Conservation (phyloP, 208 protist species). For the Tritrichomonas musculus region DNA sequence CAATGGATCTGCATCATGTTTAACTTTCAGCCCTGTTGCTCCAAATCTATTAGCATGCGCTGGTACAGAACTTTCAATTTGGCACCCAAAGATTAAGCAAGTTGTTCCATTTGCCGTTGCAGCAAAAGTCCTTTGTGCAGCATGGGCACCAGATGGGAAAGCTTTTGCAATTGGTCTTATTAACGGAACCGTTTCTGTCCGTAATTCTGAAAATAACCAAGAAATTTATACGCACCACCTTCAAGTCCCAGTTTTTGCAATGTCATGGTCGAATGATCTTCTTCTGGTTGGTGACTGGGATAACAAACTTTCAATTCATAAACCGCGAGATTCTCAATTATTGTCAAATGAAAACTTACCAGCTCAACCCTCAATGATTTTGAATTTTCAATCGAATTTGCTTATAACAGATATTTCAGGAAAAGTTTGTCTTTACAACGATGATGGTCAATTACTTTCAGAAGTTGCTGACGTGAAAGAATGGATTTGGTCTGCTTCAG, state of each 20-base stretch:
- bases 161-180: slow-evolving; percentile 1
- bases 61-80: slow-evolving; percentile 24
- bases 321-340: not conserved
- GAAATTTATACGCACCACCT: slow-evolving; percentile 24
- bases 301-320: slow-evolving; percentile 5
- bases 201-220: not conserved
- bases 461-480: not conserved
- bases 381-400: slow-evolving; percentile 21
- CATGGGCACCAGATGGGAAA: slow-evolving; percentile 29
- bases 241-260: not conserved
- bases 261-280: not conserved
- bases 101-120: not conserved
- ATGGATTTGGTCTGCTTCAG: slow-evolving; percentile 16
- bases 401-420: slow-evolving; percentile 19
- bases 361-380: not conserved
- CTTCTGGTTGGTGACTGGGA: slow-evolving; percentile 25
- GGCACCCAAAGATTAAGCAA: slow-evolving; percentile 1
- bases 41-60: not conserved
- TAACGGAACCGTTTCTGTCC: slow-evolving; percentile 10
- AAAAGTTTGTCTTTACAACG: not conserved
- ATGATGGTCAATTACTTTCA: not conserved
- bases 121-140: not conserved
- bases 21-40: slow-evolving; percentile 6
- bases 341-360: not conserved
- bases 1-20: not conserved